Evolutionary conservation across 805 yeast genomes (phyloP).

Genomic region (Candida lessepsii): DNA sequence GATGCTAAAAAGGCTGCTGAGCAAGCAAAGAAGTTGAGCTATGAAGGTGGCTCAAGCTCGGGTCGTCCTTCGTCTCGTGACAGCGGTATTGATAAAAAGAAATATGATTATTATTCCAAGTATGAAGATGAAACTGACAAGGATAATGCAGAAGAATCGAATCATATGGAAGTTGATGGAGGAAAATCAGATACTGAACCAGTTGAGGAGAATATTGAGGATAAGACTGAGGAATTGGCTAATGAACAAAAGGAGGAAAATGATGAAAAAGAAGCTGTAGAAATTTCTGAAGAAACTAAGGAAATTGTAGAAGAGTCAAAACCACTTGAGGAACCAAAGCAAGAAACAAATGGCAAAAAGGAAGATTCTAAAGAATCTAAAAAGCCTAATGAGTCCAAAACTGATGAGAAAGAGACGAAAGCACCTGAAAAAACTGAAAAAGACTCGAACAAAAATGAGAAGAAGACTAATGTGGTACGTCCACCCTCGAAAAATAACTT

Average conservation of each 20-base stretch:
- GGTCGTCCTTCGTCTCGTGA: constrained; percentile 5
- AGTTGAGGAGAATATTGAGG: constrained; percentile 2
- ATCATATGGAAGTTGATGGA: constrained; percentile 1
- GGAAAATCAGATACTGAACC: constrained; percentile 1
- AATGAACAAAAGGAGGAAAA: constrained; percentile 8
- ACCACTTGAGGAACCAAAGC: neutral
- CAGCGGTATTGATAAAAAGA: constrained; percentile 19
- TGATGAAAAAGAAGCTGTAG: neutral
- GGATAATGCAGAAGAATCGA: neutral
- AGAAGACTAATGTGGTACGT: neutral
- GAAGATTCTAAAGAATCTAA: neutral
- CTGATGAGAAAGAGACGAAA: neutral
- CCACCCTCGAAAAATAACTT: neutral
- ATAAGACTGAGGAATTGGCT: neutral
- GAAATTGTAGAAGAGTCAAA: neutral
- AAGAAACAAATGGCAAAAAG: constrained; percentile 1
- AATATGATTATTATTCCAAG: constrained; percentile 33
- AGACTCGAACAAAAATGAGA: neutral
- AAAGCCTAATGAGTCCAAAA: neutral
- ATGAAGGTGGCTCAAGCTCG: constrained; percentile 2
- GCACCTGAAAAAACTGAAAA: constrained; percentile 7
- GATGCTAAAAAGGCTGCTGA: constrained; percentile 4
- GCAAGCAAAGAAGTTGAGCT: no score
- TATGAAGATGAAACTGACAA: constrained; percentile 2
- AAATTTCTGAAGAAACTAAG: constrained; percentile 10